Evolutionary conservation across 441 rosid genomes (phyloP).

Genomic region (Gossypium schwendimanii): DNA sequence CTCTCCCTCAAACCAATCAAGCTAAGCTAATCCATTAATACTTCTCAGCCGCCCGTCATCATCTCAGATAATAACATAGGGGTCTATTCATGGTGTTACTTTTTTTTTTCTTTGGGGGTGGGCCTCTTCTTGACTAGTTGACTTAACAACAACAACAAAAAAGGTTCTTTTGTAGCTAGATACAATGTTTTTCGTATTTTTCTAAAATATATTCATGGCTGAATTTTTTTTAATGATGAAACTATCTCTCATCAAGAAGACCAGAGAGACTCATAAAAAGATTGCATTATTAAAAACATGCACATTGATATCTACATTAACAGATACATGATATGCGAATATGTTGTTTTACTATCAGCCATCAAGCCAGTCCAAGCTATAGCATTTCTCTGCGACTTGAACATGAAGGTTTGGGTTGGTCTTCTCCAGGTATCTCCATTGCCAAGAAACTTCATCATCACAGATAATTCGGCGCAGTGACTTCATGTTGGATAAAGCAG

Average conservation of each 20-base stretch:
- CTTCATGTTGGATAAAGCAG: slow-evolving; percentile 25
- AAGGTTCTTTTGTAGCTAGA: too few species aligned
- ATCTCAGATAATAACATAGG: too few species aligned
- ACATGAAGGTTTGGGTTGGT: slow-evolving; percentile 37
- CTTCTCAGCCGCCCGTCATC: too few species aligned
- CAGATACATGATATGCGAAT: not conserved
- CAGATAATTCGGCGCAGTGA: slow-evolving; percentile 54
- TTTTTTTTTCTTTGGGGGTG: too few species aligned
- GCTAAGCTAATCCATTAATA: too few species aligned
- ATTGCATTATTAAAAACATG: not conserved
- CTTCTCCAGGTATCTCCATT: slow-evolving; percentile 52
- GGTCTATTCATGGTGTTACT: too few species aligned
- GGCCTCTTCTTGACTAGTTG: too few species aligned
- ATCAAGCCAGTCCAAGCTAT: slow-evolving; percentile 62
- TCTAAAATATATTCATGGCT: too few species aligned
- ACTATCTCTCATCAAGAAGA: too few species aligned
- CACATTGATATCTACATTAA: not conserved
- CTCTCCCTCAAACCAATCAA: not conserved
- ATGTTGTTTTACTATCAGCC: slow-evolving; percentile 23
- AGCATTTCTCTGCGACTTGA: slow-evolving; percentile 60
- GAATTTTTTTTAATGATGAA: too few species aligned
- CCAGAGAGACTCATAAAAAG: not conserved
- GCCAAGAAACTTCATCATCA: slow-evolving; percentile 52
- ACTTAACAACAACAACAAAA: too few species aligned
- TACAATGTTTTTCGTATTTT: too few species aligned